These are phyloP conservation scores for Podospora australis DNA, from an alignment of 495 filamentous ascomycete genomes.

Conservation along the genomic window DNA sequence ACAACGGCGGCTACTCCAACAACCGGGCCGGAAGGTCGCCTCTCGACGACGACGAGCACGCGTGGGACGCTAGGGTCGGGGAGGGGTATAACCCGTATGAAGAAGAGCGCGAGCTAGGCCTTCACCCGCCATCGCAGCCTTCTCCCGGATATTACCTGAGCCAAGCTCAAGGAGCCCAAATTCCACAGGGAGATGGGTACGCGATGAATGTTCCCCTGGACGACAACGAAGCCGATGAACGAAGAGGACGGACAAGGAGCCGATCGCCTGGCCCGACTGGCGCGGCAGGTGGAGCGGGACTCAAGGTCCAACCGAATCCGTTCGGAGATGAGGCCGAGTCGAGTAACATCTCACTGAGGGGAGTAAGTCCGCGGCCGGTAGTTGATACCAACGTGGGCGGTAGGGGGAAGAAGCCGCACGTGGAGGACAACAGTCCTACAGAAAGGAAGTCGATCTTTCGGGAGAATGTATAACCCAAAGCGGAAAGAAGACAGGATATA, in stretches of 20 bases:
- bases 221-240: conserved; percentile 18
- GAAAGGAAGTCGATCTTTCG: conserved; percentile 46
- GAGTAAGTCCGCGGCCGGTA: conserved; percentile 51
- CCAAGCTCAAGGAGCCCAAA: conserved; percentile 14
- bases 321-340: conserved; percentile 52
- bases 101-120: conserved; percentile 57
- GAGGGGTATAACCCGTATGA: conserved; percentile 54
- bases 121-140: conserved; percentile 27
- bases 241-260: conserved; percentile 28
- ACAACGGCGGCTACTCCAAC: conserved; percentile 17
- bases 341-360: conserved; percentile 48
- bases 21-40: conserved; percentile 23
- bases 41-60: conserved; percentile 59
- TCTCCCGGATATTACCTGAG: conserved; percentile 2
- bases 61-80: conserved; percentile 63
- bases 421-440: conserved; percentile 29
- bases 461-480: conserved; percentile 40
- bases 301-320: no score
- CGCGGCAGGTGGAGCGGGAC: not conserved
- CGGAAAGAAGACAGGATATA: not conserved
- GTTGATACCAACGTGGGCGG: conserved; percentile 21
- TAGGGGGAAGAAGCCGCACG: conserved; percentile 11
- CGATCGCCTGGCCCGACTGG: conserved; percentile 18
- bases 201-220: conserved; percentile 36
- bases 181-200: conserved; percentile 39